Evolutionary conservation across 768 basidiomycete species (phyloP).

Genomic region (Trametopsis cervina): DNA sequence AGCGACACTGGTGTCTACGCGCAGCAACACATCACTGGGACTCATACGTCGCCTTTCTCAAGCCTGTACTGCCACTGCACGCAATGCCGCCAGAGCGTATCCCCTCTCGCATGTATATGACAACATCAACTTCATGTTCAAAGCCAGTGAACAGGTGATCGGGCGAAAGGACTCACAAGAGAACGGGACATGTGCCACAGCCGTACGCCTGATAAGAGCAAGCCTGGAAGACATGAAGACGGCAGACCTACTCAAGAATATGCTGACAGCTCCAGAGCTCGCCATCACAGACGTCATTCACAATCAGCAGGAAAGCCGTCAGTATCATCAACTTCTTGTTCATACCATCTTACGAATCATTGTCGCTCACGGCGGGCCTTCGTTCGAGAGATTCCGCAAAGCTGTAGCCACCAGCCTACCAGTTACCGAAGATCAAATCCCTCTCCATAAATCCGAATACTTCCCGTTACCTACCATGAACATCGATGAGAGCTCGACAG

Average conservation of each 20-base stretch:
- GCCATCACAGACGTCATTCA: constrained; percentile 23
- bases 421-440: constrained; percentile 19
- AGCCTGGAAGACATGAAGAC: constrained; percentile 20
- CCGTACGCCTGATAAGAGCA: constrained; percentile 24
- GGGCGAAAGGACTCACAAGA: constrained; percentile 28
- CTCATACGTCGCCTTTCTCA: constrained; percentile 15
- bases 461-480: constrained; percentile 27
- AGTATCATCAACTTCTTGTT: constrained; percentile 14
- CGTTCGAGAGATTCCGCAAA: constrained; percentile 20
- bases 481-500: constrained; percentile 31
- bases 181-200: constrained; percentile 32
- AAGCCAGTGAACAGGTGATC: constrained; percentile 26
- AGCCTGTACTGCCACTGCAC: constrained; percentile 15
- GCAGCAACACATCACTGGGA: background rate
- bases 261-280: constrained; percentile 21
- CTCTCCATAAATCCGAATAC: constrained; percentile 22
- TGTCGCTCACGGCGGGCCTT: constrained; percentile 23
- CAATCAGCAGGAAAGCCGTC: constrained; percentile 13
- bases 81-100: constrained; percentile 18
- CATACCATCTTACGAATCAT: constrained; percentile 27
- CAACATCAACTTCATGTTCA: constrained; percentile 30
- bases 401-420: constrained; percentile 18
- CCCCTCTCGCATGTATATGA: constrained; percentile 25
- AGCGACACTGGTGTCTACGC: background rate
- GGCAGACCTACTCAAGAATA: constrained; percentile 13